A percentile compares a stretch with the other conserved stretches of the same genome.
Conservation (phyloP, 305 asterid species). For the Fraxinus sp. region DNA sequence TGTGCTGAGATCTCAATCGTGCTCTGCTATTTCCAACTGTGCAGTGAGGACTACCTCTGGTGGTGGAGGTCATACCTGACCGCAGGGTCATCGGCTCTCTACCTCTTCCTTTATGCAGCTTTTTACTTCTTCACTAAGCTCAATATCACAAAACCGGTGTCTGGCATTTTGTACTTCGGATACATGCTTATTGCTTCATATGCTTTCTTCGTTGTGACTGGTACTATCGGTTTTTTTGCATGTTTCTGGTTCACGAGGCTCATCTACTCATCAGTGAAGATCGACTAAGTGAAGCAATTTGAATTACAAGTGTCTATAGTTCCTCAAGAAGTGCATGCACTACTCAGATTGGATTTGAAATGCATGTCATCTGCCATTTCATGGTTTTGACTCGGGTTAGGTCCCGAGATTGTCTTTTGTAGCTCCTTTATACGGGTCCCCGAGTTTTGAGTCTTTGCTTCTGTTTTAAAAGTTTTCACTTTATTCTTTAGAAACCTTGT, state of each 20-base stretch:
- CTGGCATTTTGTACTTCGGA: not conserved
- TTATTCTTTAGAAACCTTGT: no score
- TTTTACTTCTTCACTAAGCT: not conserved
- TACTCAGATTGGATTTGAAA: not conserved
- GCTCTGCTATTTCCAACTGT: not conserved
- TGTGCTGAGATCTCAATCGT: not conserved
- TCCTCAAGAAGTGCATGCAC: not conserved
- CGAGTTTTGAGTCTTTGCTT: not conserved
- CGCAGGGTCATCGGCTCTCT: not conserved
- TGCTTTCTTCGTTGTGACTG: not conserved
- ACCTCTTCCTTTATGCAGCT: not conserved
- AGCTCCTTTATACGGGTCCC: not conserved
- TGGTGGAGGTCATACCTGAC: not conserved
- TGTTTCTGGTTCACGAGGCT: not conserved
- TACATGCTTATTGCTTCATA: not conserved
- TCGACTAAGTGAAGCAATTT: not conserved
- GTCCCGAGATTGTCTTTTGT: not conserved
- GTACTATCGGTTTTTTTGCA: not conserved
- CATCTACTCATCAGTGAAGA: not conserved
- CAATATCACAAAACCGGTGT: not conserved
- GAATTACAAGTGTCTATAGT: not conserved
- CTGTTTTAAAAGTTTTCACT: not conserved
- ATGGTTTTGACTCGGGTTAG: not conserved
- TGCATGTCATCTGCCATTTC: not conserved
- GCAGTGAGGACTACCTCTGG: not conserved